Conservation (phyloP, 345 rosid genomes). For the Passiflora organensis region DNA sequence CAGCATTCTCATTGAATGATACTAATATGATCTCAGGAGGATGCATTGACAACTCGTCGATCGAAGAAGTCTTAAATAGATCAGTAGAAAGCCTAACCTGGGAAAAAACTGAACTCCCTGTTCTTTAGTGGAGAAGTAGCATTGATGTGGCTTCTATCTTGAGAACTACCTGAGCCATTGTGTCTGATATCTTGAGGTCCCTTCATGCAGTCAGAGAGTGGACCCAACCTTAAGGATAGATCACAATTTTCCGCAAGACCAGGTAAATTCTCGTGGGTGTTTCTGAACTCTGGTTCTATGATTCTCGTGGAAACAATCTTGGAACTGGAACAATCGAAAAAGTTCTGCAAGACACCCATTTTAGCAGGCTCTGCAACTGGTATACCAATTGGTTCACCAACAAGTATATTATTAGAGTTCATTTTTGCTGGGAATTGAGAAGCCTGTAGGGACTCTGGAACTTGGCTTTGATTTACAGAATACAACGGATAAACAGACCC, state of each 20-base stretch:
- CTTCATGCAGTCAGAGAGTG: constrained; percentile 36
- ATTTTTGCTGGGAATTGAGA: constrained; percentile 32
- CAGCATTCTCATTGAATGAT: constrained; percentile 34
- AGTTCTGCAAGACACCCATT: constrained; percentile 24
- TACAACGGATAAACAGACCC: constrained; percentile 72
- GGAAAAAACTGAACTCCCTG: constrained; percentile 58
- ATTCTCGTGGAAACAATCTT: constrained; percentile 23
- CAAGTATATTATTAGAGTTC: constrained; percentile 33
- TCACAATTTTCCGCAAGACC: constrained; percentile 45
- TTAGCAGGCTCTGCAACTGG: constrained; percentile 34
- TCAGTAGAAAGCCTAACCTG: constrained; percentile 36
- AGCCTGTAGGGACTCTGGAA: constrained; percentile 30
- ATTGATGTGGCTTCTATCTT: constrained; percentile 22
- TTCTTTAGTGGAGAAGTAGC: constrained; percentile 25
- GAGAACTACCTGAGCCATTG: constrained; percentile 31
- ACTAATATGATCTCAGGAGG: constrained; percentile 45
- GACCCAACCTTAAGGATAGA: constrained; percentile 79
- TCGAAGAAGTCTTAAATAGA: constrained; percentile 26
- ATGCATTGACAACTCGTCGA: constrained; percentile 28
- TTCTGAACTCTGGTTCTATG: constrained; percentile 20
- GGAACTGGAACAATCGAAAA: constrained; percentile 26
- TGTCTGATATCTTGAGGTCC: constrained; percentile 36
- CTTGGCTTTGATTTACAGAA: constrained; percentile 45
- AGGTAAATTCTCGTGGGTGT: constrained; percentile 26
- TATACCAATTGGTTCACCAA: constrained; percentile 67